These are phyloP conservation scores for Venturia nashicola DNA, from an alignment of 2,329 filamentous ascomycete species.

Conservation along the genomic window DNA sequence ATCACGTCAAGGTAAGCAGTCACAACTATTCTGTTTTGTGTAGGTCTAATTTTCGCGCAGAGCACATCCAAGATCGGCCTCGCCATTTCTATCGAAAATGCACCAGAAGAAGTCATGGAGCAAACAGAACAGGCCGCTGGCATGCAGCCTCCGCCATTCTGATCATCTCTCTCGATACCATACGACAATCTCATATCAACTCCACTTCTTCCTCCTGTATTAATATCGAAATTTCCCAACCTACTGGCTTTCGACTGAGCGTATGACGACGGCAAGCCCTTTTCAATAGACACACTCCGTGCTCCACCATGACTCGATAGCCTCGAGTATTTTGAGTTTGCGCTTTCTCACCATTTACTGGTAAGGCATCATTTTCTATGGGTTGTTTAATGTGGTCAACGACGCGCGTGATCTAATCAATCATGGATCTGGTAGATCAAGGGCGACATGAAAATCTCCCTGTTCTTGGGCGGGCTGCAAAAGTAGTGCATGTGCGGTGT, in stretches of 20 bases:
- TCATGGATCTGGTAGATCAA: neutral
- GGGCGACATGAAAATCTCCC: neutral
- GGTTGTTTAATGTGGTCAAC: neutral
- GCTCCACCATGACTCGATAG: neutral
- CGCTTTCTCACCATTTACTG: neutral
- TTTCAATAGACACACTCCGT: neutral
- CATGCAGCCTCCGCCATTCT: conserved; percentile 27
- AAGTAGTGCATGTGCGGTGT: neutral
- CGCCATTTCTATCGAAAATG: conserved; percentile 56
- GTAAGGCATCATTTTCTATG: neutral
- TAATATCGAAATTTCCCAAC: neutral
- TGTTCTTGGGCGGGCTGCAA: neutral
- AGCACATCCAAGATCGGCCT: conserved; percentile 91
- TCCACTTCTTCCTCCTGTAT: conserved; percentile 7
- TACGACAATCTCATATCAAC: neutral
- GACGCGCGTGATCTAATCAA: neutral
- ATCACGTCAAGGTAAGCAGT: conserved; percentile 76
- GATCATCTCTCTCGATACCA: conserved; percentile 12
- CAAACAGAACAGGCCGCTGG: conserved; percentile 23
- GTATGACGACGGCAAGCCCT: neutral
- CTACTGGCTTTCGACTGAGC: neutral
- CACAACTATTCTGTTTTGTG: conserved; percentile 1
- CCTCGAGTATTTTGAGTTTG: neutral
- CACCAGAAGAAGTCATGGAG: conserved; percentile 28
- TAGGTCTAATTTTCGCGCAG: conserved; percentile 37